A percentile compares a stretch with the other conserved stretches of the same genome.
Evolutionary conservation across 2,329 filamentous ascomycete species (phyloP).

Genomic region (Diaporthe humulicola): DNA sequence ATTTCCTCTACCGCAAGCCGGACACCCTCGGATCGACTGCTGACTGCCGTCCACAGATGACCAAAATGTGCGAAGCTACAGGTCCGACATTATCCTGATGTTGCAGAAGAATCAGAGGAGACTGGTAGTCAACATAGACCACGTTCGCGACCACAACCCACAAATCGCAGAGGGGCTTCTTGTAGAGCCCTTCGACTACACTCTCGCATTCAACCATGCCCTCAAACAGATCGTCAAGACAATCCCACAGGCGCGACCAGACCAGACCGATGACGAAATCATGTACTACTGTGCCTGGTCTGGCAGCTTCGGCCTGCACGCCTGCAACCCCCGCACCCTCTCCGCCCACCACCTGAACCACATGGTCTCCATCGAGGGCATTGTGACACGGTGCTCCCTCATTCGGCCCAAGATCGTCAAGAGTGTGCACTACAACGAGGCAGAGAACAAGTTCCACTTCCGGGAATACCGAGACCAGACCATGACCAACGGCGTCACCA

Average conservation of each 20-base stretch:
- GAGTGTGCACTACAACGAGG: constrained; percentile 96
- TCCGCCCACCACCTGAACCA: constrained; percentile 91
- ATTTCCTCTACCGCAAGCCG: neutral
- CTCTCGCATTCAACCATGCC: constrained; percentile 88
- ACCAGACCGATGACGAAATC: constrained; percentile 82
- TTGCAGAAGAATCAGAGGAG: constrained; percentile 76
- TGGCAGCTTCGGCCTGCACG: constrained; percentile 93
- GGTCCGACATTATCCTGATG: constrained; percentile 88
- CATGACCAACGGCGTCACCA: constrained; percentile 92
- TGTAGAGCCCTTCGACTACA: constrained; percentile 88
- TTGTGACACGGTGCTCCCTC: constrained; percentile 95
- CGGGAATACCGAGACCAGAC: constrained; percentile 96
- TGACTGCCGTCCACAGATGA: constrained; percentile 55
- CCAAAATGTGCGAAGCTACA: constrained; percentile 78
- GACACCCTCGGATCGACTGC: neutral
- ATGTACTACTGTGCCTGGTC: constrained; percentile 98
- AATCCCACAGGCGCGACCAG: constrained; percentile 79
- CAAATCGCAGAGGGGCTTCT: constrained; percentile 86
- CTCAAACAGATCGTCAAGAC: constrained; percentile 90
- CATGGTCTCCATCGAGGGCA: constrained; percentile 97
- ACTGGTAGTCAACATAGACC: constrained; percentile 84
- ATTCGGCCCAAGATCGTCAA: constrained; percentile 98
- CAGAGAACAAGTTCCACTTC: constrained; percentile 86
- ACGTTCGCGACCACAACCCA: constrained; percentile 87
- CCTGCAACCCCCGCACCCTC: constrained; percentile 94